Conservation (phyloP, 352 stramenopile genomes). For the Globisporangium cylindrosporum region DNA sequence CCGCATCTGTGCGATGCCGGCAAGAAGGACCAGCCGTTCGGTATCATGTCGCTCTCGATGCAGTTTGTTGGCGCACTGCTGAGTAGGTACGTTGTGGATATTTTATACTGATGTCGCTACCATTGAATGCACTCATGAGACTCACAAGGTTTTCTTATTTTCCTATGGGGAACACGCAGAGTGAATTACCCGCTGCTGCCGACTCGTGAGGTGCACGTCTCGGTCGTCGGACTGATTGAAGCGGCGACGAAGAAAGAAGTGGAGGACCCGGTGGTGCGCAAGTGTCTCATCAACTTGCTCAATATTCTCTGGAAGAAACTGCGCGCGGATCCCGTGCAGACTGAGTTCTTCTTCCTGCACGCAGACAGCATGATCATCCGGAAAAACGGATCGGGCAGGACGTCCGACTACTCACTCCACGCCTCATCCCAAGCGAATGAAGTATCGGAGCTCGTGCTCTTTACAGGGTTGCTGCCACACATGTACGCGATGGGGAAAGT, state of each 20-base stretch:
- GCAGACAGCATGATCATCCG: conserved; percentile 55
- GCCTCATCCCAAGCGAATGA: conserved; percentile 29
- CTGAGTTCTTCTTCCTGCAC: conserved; percentile 85
- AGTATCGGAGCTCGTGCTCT: conserved; percentile 78
- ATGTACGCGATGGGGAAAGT: conserved; percentile 83
- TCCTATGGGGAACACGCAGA: conserved; percentile 14
- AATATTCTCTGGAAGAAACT: conserved; percentile 88
- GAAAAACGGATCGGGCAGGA: conserved; percentile 27
- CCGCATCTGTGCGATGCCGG: conserved; percentile 75
- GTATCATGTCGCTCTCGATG: conserved; percentile 84
- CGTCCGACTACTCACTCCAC: conserved; percentile 24
- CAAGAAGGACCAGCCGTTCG: conserved; percentile 59
- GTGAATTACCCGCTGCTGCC: conserved; percentile 84
- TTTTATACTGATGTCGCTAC: not conserved
- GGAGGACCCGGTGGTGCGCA: conserved; percentile 78
- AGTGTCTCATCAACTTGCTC: conserved; percentile 79
- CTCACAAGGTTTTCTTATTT: not conserved
- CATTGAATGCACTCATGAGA: not conserved
- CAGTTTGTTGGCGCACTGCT: conserved; percentile 81
- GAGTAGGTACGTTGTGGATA: conserved; percentile 29
- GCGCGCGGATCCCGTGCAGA: conserved; percentile 78
- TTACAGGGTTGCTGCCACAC: conserved; percentile 77
- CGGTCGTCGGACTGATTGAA: conserved; percentile 78
- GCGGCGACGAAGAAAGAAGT: conserved; percentile 76
- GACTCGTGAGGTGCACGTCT: conserved; percentile 77